phyloP scores from a whole-genome alignment of 768 basidiomycete species.

The Agrocybe praecox region DNA sequence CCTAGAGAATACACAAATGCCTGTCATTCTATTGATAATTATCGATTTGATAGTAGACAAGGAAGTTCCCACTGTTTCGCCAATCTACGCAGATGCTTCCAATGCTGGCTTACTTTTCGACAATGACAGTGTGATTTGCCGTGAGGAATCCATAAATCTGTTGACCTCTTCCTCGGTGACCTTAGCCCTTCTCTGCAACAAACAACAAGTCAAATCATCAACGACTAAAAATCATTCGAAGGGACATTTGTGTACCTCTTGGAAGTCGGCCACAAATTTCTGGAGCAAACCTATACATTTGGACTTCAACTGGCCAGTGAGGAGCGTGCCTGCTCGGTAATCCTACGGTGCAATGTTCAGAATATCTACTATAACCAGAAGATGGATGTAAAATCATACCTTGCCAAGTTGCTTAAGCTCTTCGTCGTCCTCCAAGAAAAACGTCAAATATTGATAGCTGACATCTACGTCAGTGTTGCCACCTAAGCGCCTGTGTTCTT shows the following conservation, averaged over 20 bases:
- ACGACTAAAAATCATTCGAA: background rate
- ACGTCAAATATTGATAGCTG: slow-evolving; percentile 90
- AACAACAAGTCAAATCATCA: slow-evolving; percentile 7
- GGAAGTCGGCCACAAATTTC: slow-evolving; percentile 83
- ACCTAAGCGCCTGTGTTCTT: slow-evolving; percentile 86
- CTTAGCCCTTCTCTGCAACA: slow-evolving; percentile 68
- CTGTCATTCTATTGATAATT: background rate
- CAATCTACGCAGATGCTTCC: slow-evolving; percentile 2
- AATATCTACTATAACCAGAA: background rate
- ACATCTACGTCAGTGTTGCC: slow-evolving; percentile 97
- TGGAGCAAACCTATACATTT: slow-evolving; percentile 85
- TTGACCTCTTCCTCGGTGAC: slow-evolving; percentile 78
- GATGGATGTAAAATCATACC: slow-evolving; percentile 42
- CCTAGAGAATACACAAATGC: background rate
- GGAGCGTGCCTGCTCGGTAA: slow-evolving; percentile 83
- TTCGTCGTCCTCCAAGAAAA: slow-evolving; percentile 96
- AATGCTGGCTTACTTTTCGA: slow-evolving; percentile 34
- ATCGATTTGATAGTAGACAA: background rate
- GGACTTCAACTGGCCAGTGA: slow-evolving; percentile 92
- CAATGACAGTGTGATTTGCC: slow-evolving; percentile 69
- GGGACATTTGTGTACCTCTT: slow-evolving; percentile 48
- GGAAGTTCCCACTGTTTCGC: background rate
- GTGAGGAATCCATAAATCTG: slow-evolving; percentile 77
- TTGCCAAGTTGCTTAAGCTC: slow-evolving; percentile 75
- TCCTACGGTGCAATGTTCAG: slow-evolving; percentile 52